A percentile compares a stretch with the other conserved stretches of the same genome.
Evolutionary conservation across 306 rosid genomes (phyloP).

Genomic region (Lupinus albus): DNA sequence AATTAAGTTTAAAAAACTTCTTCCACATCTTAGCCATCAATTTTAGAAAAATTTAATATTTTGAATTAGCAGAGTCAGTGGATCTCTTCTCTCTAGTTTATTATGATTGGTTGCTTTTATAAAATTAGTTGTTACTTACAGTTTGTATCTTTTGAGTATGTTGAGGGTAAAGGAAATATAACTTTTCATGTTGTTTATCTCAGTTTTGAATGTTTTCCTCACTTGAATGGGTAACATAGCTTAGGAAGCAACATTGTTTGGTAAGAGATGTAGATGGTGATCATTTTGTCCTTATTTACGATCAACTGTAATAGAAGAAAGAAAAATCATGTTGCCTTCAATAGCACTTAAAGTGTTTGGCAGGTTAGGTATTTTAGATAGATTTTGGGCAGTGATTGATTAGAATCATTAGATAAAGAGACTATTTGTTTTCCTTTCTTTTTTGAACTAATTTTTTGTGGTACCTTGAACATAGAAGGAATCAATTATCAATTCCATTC

Average conservation of each 20-base stretch:
- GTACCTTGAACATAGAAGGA: background rate
- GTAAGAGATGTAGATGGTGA: constrained; percentile 37
- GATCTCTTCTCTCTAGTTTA: background rate
- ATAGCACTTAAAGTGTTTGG: constrained; percentile 43
- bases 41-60: too few species aligned
- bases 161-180: background rate
- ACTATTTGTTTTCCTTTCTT: background rate
- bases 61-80: too few species aligned
- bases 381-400: too few species aligned
- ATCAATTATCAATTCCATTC: background rate
- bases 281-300: constrained; percentile 16
- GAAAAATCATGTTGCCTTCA: constrained; percentile 44
- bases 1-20: too few species aligned
- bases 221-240: background rate
- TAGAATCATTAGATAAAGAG: constrained; percentile 27
- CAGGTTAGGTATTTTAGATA: constrained; percentile 28
- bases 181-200: background rate
- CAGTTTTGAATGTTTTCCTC: background rate
- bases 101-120: background rate
- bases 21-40: too few species aligned
- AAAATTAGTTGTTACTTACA: background rate
- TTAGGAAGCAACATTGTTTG: constrained; percentile 34
- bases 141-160: background rate
- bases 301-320: constrained; percentile 19
- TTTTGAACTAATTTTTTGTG: background rate